These are phyloP conservation scores for Pseudognaphalium luteoalbum DNA, from an alignment of 129 eudicot genomes.

Conservation along the genomic window DNA sequence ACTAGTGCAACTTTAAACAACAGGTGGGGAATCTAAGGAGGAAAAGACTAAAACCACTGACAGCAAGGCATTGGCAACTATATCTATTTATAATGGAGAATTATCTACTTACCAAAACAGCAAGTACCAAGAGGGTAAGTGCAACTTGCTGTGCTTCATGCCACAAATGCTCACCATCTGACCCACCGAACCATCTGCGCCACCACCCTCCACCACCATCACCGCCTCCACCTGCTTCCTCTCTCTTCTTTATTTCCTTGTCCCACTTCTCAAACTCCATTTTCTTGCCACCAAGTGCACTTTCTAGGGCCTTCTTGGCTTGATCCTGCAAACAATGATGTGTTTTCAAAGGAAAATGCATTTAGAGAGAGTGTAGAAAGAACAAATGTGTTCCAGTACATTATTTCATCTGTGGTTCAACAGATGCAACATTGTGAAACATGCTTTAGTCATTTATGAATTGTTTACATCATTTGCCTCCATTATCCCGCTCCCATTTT, in stretches of 20 bases:
- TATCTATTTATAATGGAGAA: conserved; percentile 3
- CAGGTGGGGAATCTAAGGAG: conserved; percentile 4
- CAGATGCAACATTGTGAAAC: neutral
- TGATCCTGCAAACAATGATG: conserved; percentile 53
- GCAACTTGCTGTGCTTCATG: conserved; percentile 75
- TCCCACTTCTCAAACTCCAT: conserved; percentile 84
- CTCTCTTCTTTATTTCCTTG: conserved; percentile 77
- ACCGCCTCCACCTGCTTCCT: conserved; percentile 74
- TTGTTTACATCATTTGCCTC: neutral
- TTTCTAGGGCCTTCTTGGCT: conserved; percentile 80
- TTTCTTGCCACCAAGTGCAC: conserved; percentile 86
- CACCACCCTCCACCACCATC: conserved; percentile 82
- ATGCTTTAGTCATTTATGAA: neutral
- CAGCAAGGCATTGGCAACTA: neutral
- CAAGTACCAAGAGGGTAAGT: conserved; percentile 62
- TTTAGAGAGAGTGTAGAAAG: neutral
- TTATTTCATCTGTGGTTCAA: conserved; percentile 9
- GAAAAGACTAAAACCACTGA: neutral
- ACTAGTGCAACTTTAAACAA: neutral
- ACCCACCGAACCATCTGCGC: conserved; percentile 82
- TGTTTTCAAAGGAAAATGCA: conserved; percentile 13
- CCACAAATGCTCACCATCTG: conserved; percentile 77
- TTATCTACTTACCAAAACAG: conserved; percentile 49
- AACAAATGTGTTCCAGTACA: neutral
- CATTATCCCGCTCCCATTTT: neutral